Percentiles rank a stretch among this genome's conserved stretches.
These are phyloP conservation scores for Tubosaeta sp. DNA, from an alignment of 768 basidiomycete genomes.

Conservation along the genomic window DNA sequence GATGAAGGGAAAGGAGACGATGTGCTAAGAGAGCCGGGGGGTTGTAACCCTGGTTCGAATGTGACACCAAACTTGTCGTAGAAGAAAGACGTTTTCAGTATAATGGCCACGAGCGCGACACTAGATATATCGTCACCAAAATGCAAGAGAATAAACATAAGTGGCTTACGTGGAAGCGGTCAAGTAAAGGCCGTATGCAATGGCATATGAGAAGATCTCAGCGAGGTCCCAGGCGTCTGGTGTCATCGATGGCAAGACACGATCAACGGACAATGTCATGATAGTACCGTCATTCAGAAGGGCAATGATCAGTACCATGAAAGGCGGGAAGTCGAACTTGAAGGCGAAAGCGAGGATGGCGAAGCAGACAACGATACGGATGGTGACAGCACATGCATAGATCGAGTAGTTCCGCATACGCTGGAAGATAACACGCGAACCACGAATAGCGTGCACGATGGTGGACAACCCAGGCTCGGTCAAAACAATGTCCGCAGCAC, in stretches of 20 bases:
- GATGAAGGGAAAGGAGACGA: constrained; percentile 21
- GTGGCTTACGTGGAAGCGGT: constrained; percentile 79
- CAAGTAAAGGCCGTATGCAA: constrained; percentile 94
- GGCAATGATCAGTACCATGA: constrained; percentile 99
- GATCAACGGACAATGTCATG: constrained; percentile 96
- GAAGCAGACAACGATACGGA: constrained; percentile 98
- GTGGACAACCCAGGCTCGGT: constrained; percentile 99
- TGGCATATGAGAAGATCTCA: constrained; percentile 93
- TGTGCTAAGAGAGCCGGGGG: neutral
- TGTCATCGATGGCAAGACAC: constrained; percentile 87
- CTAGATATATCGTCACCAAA: constrained; percentile 35
- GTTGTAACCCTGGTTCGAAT: constrained; percentile 26
- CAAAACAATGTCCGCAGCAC: constrained; percentile 96
- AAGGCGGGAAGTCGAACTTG: constrained; percentile 98
- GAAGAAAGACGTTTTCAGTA: constrained; percentile 89
- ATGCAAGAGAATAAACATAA: neutral
- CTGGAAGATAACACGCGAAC: constrained; percentile 98
- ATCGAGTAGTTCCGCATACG: constrained; percentile 99
- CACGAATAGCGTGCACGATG: constrained; percentile 97
- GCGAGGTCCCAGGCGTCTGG: constrained; percentile 96
- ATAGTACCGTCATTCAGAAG: constrained; percentile 97
- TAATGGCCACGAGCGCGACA: constrained; percentile 74
- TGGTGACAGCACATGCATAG: constrained; percentile 93
- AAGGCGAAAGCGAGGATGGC: constrained; percentile 93
- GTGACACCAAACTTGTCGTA: constrained; percentile 76